These are phyloP conservation scores for Calophaca sinica DNA, from an alignment of 306 rosid species.

Conservation along the genomic window DNA sequence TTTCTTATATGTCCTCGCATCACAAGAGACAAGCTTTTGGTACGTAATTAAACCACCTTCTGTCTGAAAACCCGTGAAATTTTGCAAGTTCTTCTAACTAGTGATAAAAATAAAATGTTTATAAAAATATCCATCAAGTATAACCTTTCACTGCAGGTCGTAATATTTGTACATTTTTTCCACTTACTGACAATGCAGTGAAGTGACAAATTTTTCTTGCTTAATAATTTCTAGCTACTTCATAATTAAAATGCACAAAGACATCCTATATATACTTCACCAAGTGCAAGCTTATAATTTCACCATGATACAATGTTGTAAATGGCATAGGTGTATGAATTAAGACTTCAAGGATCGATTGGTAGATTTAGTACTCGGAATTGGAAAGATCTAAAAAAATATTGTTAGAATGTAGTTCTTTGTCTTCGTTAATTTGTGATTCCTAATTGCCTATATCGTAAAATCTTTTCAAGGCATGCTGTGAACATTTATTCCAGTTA, in stretches of 20 bases:
- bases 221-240: slow-evolving; percentile 1
- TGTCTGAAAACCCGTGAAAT: slow-evolving; percentile 24
- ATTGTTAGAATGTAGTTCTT: background rate
- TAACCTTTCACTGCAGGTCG: background rate
- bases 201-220: background rate
- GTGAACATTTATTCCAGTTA: slow-evolving; percentile 5
- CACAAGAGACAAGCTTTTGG: slow-evolving; percentile 91
- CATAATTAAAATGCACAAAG: background rate
- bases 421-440: slow-evolving; percentile 19
- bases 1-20: slow-evolving; percentile 71
- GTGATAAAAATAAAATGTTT: slow-evolving; percentile 8
- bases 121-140: slow-evolving; percentile 10
- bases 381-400: slow-evolving; percentile 3
- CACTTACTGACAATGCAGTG: background rate
- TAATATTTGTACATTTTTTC: background rate
- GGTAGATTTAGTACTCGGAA: background rate
- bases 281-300: slow-evolving; percentile 27
- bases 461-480: slow-evolving; percentile 8
- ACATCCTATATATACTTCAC: slow-evolving; percentile 7
- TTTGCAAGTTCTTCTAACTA: slow-evolving; percentile 20
- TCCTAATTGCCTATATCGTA: background rate
- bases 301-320: slow-evolving; percentile 2
- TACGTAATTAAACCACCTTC: slow-evolving; percentile 45
- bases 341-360: background rate
- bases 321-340: slow-evolving; percentile 11